These are phyloP conservation scores for Holtermanniella nyarrowii DNA, from an alignment of 768 basidiomycete species.

Conservation along the genomic window DNA sequence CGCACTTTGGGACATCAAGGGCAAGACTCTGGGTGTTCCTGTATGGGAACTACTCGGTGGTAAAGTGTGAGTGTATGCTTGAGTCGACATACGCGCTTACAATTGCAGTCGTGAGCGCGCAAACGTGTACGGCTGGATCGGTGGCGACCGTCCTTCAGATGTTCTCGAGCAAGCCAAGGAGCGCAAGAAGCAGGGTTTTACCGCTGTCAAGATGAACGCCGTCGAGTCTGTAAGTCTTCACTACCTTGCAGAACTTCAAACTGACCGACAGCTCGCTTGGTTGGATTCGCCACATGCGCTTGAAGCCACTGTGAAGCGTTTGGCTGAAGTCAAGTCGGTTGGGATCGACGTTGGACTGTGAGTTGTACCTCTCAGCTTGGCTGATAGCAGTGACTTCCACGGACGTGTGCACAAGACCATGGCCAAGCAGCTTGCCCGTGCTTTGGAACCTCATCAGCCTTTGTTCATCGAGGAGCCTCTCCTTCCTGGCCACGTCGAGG, in stretches of 20 bases:
- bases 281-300: conserved; percentile 54
- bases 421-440: conserved; percentile 57
- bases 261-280: conserved; percentile 49
- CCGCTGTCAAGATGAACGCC: conserved; percentile 64
- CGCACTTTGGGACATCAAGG: conserved; percentile 65
- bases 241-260: too few species aligned
- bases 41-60: conserved; percentile 58
- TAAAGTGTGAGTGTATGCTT: conserved; percentile 43
- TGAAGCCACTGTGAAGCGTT: conserved; percentile 48
- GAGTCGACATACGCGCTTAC: not conserved
- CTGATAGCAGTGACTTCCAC: conserved; percentile 49
- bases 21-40: conserved; percentile 55
- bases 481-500: conserved; percentile 52
- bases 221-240: too few species aligned
- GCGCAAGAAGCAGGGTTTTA: conserved; percentile 56
- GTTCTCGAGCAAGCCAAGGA: conserved; percentile 49
- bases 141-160: conserved; percentile 46
- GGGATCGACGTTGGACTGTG: conserved; percentile 52
- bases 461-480: conserved; percentile 61
- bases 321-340: conserved; percentile 48
- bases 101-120: conserved; percentile 6
- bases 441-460: conserved; percentile 53
- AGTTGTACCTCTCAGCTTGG: not conserved
- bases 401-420: conserved; percentile 60
- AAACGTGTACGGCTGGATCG: conserved; percentile 46